Evolutionary conservation across 108 stramenopile genomes (phyloP).

Genomic region (Skeletonema menzelii): DNA sequence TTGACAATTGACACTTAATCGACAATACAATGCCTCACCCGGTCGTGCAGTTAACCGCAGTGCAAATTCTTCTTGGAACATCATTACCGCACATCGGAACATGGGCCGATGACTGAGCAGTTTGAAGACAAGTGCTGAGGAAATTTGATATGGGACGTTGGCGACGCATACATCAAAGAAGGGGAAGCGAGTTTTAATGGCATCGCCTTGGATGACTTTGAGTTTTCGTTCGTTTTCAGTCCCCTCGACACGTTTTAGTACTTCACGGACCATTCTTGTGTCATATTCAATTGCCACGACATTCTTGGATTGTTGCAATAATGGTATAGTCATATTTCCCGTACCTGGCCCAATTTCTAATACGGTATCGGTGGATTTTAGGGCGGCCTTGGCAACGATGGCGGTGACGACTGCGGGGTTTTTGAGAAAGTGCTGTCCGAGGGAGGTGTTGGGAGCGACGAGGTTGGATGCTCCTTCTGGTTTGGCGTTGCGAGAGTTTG

Average conservation of each 20-base stretch:
- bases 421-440: slow-evolving; percentile 99
- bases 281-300: slow-evolving; percentile 98
- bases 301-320: slow-evolving; percentile 86
- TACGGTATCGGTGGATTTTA: slow-evolving; percentile 87
- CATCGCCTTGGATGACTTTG: slow-evolving; percentile 95
- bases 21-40: slow-evolving; percentile 95
- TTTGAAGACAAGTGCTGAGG: slow-evolving; percentile 95
- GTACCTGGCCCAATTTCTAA: slow-evolving; percentile 95
- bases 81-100: slow-evolving; percentile 99
- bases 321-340: slow-evolving; percentile 98
- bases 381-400: slow-evolving; percentile 91
- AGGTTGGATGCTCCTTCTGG: slow-evolving; percentile 50
- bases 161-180: slow-evolving; percentile 98
- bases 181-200: slow-evolving; percentile 93
- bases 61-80: slow-evolving; percentile 99
- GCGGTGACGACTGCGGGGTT: slow-evolving; percentile 98
- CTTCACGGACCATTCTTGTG: slow-evolving; percentile 96
- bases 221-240: slow-evolving; percentile 78
- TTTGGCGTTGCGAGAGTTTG: neutral
- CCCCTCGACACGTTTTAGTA: slow-evolving; percentile 96
- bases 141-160: slow-evolving; percentile 99
- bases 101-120: slow-evolving; percentile 92
- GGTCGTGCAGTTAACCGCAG: slow-evolving; percentile 92
- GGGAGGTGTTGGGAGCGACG: slow-evolving; percentile 86
- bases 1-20: slow-evolving; percentile 97